These are phyloP conservation scores for Colletotrichum tanaceti DNA, from an alignment of 2,329 filamentous ascomycete genomes.

Conservation along the genomic window DNA sequence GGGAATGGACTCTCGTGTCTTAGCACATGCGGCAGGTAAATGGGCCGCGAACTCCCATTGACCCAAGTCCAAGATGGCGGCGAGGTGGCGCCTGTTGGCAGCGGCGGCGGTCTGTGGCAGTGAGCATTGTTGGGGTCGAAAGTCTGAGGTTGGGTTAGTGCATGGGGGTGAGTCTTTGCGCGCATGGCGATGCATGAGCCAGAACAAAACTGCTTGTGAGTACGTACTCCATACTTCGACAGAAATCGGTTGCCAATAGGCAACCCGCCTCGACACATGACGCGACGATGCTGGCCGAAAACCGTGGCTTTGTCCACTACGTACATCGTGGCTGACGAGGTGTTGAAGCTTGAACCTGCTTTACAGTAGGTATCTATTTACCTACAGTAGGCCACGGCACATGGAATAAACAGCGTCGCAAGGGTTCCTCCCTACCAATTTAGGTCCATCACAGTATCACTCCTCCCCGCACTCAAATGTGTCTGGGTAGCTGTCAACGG, in stretches of 20 bases:
- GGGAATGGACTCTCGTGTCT: slow-evolving; percentile 10
- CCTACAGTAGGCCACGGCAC: neutral
- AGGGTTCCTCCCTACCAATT: slow-evolving; percentile 3
- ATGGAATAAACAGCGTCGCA: neutral
- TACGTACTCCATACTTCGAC: slow-evolving; percentile 3
- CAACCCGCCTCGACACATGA: slow-evolving; percentile 3
- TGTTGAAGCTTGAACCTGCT: neutral
- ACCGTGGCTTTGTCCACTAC: slow-evolving; percentile 18
- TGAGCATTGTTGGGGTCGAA: slow-evolving; percentile 33
- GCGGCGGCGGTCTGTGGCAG: slow-evolving; percentile 34
- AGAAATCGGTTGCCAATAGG: neutral
- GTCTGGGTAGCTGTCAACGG: neutral
- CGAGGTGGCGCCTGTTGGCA: slow-evolving; percentile 29
- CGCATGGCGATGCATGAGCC: slow-evolving; percentile 15
- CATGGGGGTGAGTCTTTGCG: slow-evolving; percentile 2
- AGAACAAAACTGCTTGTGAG: slow-evolving; percentile 1
- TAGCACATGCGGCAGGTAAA: slow-evolving; percentile 25
- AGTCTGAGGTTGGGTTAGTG: slow-evolving; percentile 9
- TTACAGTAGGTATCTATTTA: too few species aligned
- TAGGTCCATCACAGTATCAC: slow-evolving; percentile 12
- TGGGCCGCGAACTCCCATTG: slow-evolving; percentile 17
- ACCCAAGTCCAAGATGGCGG: slow-evolving; percentile 15
- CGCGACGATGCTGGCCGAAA: neutral
- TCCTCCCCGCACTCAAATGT: slow-evolving; percentile 3
- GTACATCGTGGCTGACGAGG: slow-evolving; percentile 22